Evolutionary conservation across 2,329 filamentous ascomycete species (phyloP).

Genomic region (Phyllosticta citriasiana): DNA sequence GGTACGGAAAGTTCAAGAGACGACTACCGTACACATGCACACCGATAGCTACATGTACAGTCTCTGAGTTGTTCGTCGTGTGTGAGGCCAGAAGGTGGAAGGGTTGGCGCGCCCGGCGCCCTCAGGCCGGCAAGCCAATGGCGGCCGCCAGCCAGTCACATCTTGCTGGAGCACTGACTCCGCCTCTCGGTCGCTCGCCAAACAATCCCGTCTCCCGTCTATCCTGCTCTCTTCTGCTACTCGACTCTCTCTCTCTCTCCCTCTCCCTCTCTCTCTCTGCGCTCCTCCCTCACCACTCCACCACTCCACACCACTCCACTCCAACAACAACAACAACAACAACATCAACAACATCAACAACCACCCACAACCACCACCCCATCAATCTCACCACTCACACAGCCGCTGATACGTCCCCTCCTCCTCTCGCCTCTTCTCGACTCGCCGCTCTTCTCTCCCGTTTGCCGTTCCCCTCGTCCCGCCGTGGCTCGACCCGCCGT

Average conservation of each 20-base stretch:
- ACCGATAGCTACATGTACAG: too few relatives aligned
- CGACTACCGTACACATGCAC: too few relatives aligned
- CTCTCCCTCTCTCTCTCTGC: not conserved
- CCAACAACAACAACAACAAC: not conserved
- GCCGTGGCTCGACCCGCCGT: not conserved
- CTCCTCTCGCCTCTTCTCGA: not conserved
- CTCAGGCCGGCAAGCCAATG: not conserved
- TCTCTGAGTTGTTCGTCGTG: not conserved
- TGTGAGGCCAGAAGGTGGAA: not conserved
- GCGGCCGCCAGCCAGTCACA: not conserved
- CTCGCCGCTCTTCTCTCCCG: not conserved
- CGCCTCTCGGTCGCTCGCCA: not conserved
- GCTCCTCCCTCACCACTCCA: not conserved
- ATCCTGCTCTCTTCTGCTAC: too few relatives aligned
- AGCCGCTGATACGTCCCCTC: not conserved
- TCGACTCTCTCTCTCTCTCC: too few relatives aligned
- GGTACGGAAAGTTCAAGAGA: too few relatives aligned
- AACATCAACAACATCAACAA: not conserved
- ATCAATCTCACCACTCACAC: not conserved
- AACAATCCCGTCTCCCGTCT: not conserved
- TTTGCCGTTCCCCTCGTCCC: not conserved
- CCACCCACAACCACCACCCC: not conserved
- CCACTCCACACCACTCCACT: not conserved
- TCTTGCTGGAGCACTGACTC: not conserved
- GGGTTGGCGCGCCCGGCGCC: not conserved